phyloP scores from a whole-genome alignment of 768 basidiomycete genomes.

The Stropharia rugosoannulata region DNA sequence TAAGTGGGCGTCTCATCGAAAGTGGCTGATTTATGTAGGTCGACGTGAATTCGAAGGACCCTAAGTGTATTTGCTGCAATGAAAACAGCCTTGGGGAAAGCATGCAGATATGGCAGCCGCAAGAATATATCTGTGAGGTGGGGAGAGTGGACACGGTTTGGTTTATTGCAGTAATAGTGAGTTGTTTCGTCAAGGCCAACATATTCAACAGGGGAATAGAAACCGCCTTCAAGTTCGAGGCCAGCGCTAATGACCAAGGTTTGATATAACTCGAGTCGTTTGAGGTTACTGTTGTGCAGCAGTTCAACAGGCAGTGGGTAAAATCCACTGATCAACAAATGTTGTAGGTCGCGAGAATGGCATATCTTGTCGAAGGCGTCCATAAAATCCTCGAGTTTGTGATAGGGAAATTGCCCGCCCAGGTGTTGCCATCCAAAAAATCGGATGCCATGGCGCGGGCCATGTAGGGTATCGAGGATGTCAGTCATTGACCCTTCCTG shows the following conservation, averaged over 20 bases:
- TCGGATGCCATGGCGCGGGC: background rate
- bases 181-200: background rate
- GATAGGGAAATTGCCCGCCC: background rate
- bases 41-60: background rate
- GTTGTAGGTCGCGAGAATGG: background rate
- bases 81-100: background rate
- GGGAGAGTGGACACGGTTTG: background rate
- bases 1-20: background rate
- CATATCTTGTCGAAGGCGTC: background rate
- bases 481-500: background rate
- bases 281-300: background rate
- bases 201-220: background rate
- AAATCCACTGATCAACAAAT: background rate
- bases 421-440: slow-evolving; percentile 2
- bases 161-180: background rate
- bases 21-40: too few relatives aligned
- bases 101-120: background rate
- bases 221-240: background rate
- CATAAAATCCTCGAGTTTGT: background rate
- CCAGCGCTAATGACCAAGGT: background rate
- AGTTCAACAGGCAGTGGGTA: background rate
- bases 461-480: slow-evolving; percentile 3
- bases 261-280: background rate
- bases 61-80: background rate
- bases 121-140: background rate